A percentile compares a stretch with the other conserved stretches of the same genome.
Conservation (phyloP, 441 rosid species). For the Populus hybrid region DNA sequence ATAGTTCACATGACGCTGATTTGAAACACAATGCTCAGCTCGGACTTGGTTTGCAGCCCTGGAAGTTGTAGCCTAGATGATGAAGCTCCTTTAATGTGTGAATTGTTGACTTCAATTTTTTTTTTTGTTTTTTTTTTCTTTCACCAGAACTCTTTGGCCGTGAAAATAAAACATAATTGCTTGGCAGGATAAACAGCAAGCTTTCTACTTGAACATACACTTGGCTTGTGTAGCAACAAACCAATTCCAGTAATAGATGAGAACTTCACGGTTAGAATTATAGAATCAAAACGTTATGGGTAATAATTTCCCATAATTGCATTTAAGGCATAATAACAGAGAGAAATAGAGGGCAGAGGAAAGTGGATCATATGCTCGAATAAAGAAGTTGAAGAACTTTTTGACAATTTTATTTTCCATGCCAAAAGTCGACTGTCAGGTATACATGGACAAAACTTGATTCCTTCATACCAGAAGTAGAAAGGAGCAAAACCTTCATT, state of each 20-base stretch:
- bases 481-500: slow-evolving; percentile 3
- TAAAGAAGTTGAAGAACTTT: neutral
- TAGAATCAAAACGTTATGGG: neutral
- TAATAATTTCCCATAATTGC: neutral
- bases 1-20: neutral
- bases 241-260: neutral
- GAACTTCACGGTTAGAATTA: neutral
- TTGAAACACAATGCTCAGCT: neutral
- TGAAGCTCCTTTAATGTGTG: neutral
- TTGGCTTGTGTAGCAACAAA: neutral
- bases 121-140: too few relatives aligned
- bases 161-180: neutral
- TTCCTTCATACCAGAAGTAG: slow-evolving; percentile 12
- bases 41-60: neutral
- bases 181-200: neutral
- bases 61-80: neutral
- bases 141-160: neutral
- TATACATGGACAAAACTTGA: slow-evolving; percentile 21
- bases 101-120: neutral
- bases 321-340: neutral
- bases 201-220: neutral
- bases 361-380: too few relatives aligned
- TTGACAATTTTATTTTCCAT: slow-evolving; percentile 10
- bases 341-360: too few relatives aligned
- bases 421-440: slow-evolving; percentile 3